Percentiles rank a stretch among this genome's conserved stretches.
phyloP scores from a whole-genome alignment of 495 filamentous ascomycete species.

The Gamarada debralockiae region DNA sequence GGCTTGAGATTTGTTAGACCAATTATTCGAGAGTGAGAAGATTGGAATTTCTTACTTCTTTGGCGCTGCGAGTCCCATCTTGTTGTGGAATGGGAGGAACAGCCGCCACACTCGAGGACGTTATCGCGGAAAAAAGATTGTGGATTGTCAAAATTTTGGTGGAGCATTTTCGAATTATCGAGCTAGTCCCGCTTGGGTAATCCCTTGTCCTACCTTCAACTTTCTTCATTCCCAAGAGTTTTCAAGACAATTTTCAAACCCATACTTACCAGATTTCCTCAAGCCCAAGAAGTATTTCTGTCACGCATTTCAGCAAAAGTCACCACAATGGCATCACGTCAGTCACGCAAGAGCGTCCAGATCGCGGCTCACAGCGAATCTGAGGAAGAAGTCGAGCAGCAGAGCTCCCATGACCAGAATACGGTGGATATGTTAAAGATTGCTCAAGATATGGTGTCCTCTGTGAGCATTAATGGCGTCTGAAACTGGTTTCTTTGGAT shows the following conservation, averaged over 20 bases:
- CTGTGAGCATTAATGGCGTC: too few species aligned
- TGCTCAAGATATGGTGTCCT: constrained; percentile 18
- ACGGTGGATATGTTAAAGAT: background rate
- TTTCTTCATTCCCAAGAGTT: too few species aligned
- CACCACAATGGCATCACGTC: constrained; percentile 15
- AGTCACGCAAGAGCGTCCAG: constrained; percentile 6
- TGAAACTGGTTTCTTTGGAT: background rate
- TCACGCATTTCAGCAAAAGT: background rate
- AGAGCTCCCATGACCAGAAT: constrained; percentile 7
- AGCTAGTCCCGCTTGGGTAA: constrained; percentile 8
- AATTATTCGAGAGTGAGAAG: background rate
- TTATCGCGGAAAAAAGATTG: constrained; percentile 13
- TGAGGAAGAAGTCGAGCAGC: constrained; percentile 10
- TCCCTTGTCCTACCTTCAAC: too few species aligned
- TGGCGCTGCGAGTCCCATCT: constrained; percentile 72
- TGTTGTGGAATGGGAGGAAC: constrained; percentile 1
- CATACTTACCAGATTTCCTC: too few species aligned
- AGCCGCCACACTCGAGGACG: background rate
- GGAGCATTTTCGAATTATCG: constrained; percentile 1
- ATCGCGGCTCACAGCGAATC: background rate
- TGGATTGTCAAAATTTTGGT: constrained; percentile 13
- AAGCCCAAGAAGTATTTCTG: too few species aligned
- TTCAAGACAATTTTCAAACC: too few species aligned
- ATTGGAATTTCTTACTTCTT: constrained; percentile 57
- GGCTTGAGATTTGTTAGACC: constrained; percentile 46